These are phyloP conservation scores for Dactylis glomerata DNA, from an alignment of 176 grass and related monocot species.

Conservation along the genomic window DNA sequence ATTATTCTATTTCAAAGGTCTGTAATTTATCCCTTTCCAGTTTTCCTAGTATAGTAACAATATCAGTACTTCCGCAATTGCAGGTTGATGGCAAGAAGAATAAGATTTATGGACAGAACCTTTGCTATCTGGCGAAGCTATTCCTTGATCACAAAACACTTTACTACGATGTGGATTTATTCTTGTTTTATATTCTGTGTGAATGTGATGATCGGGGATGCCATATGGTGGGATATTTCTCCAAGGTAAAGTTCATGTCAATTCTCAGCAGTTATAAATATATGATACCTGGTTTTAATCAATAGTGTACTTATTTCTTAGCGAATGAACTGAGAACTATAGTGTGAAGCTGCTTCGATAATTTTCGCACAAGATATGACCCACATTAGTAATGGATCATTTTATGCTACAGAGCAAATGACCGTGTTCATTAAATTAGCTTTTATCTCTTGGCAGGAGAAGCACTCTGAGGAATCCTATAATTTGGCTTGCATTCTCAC, in stretches of 20 bases:
- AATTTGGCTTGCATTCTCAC: slow-evolving; percentile 99
- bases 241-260: slow-evolving; percentile 57
- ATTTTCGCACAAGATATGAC: slow-evolving; percentile 14
- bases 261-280: neutral
- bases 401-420: neutral
- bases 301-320: neutral
- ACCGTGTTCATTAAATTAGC: neutral
- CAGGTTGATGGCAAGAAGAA: slow-evolving; percentile 99
- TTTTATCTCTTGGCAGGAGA: slow-evolving; percentile 62
- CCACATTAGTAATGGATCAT: neutral
- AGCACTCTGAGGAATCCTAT: slow-evolving; percentile 92
- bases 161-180: slow-evolving; percentile 94
- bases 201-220: slow-evolving; percentile 99
- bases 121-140: slow-evolving; percentile 96
- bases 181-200: slow-evolving; percentile 95
- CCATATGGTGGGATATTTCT: slow-evolving; percentile 99
- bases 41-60: slow-evolving; percentile 1
- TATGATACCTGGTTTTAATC: neutral
- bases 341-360: slow-evolving; percentile 6
- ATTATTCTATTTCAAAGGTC: neutral
- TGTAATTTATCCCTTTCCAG: slow-evolving; percentile 8
- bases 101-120: slow-evolving; percentile 96
- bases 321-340: neutral
- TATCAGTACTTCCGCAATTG: slow-evolving; percentile 13
- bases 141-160: slow-evolving; percentile 99